Base-by-base conservation (phyloP, 2,329 filamentous ascomycete species). In the Alternaria arbusti region DNA sequence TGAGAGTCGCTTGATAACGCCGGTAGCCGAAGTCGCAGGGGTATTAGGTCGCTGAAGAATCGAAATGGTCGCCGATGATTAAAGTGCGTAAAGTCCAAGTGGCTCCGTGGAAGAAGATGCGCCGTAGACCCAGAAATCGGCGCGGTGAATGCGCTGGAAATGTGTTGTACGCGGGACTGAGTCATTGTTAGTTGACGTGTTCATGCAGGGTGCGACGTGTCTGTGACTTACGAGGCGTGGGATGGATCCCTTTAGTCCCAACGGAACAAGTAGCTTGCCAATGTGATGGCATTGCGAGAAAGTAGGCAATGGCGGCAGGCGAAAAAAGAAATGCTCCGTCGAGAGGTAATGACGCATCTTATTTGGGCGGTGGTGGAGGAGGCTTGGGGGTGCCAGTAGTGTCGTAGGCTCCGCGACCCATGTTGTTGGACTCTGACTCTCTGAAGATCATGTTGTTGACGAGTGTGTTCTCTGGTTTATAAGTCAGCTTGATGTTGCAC, bases 341-440 rank as follows among this genome's bases (percentile, higher is more conserved):
- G 68, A 54, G 54, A 57, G 52, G 32, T 49, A 11, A 49, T 44
- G 36, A 44, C 9, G 46, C 25, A 54, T 46, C 26, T 74, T 79
- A 80, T 78, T 82, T 80, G 47, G 81, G 78, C 55, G 78, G 80
- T 45, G 78, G 78, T 40, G 80, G 80, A 59, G 79, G 78, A 3
- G 82, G 82, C 74, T 83, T 83, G 54, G 81, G 79, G n/a, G 82
- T 81, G 65, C 82, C 82, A n/a, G 82, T 84, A 26, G 82, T 84
- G 70, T 84, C 82, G 74, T 84, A 84, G 64, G 82, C 82, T 64
- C 82, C 82, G 68, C 82, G 82, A 61, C 82, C 82, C 82, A 84
- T 84, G 78, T 83, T 83, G 73, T 72, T 79, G 55, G 78, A 74
- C 66, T 78, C 73, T 59, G 76, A 77, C 64, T 80, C 79, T 76